phyloP scores from a whole-genome alignment of 176 grass and related monocot species.

The Tuctoria greenei region DNA sequence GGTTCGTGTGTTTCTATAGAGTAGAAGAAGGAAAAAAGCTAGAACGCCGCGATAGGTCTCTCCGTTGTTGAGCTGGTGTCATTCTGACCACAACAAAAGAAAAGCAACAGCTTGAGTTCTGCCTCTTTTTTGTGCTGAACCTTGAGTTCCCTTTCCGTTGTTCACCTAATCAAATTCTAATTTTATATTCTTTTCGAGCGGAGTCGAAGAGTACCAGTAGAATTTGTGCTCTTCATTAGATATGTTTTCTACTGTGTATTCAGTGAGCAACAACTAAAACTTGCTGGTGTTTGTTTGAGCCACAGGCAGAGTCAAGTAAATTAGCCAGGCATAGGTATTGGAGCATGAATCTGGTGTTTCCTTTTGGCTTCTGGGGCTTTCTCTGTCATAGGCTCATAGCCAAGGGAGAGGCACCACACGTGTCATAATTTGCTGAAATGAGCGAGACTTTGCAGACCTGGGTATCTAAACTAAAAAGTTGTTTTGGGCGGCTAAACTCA shows the following conservation, averaged over 20 bases:
- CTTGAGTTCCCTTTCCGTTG: neutral
- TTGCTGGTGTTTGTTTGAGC: neutral
- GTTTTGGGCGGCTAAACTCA: conserved; percentile 4
- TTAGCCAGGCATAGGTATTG: conserved; percentile 31
- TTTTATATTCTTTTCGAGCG: neutral
- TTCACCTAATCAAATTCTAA: neutral
- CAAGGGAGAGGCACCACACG: conserved; percentile 18
- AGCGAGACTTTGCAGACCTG: conserved; percentile 22
- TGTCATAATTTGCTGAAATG: conserved; percentile 31
- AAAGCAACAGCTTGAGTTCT: conserved; percentile 3
- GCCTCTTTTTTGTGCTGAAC: neutral
- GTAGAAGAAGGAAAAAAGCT: neutral
- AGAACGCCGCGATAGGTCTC: neutral
- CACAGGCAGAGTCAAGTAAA: neutral
- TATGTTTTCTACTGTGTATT: neutral
- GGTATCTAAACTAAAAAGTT: conserved; percentile 16
- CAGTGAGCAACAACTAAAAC: neutral
- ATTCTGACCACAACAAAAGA: conserved; percentile 23
- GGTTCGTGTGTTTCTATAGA: neutral
- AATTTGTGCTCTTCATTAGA: neutral
- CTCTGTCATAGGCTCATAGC: neutral
- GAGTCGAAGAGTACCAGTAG: neutral
- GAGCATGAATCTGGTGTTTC: conserved; percentile 33
- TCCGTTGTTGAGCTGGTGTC: neutral
- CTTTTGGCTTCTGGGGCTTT: conserved; percentile 34